Evolutionary conservation across 139 green algal species (phyloP), one percentile per base, ranked within the genome.

Genomic region (Spirogloea muscicola): DNA sequence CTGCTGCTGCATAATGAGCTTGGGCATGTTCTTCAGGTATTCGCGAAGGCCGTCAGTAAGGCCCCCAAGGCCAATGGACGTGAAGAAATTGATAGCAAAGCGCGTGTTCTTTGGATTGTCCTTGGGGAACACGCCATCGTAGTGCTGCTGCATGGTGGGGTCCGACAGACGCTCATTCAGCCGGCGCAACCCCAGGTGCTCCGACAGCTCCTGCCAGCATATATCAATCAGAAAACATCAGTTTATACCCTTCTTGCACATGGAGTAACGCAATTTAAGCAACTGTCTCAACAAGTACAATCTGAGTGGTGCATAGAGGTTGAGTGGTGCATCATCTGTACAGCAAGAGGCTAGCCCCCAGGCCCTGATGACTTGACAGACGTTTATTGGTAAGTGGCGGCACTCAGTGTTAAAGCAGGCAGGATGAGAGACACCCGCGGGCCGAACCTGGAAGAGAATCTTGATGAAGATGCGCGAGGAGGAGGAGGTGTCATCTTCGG

Each of bases 71-170:
- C 94, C 94, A 76, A 98, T 98, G 42, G 90, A 96, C 18, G 93
- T 98, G 88, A 98, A 99, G 84, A 98, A 99, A 87, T 99, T 99
- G 90, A 99, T 99, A 80, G 89, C 71, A 85, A 99, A 99, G 64
- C 95, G 87, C 87, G 96, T 92, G 88, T 98, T 92, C 49, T 84
- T 82, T 21, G 88, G 76, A 18, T 73, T 82, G 82, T 92, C 88
- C 49, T 87, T 87, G 18, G 95, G 95, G 85, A 98, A 97, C n/a
- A 98, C 70, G 55, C 91, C 91, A 0, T 70, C 75, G 71, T 93
- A 93, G 39, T 68, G 85, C 34, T 86, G 84, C 34, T 68, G 55
- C 63, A 78, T 86, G 42, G 78, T 63, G 7, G 89, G 87, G 77
- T 97, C 90, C 39, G 88, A 76, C 58, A 99, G 83, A 2, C 88